Conservation (phyloP, 2,329 filamentous ascomycete species). For the Fusarium lyarnte region DNA sequence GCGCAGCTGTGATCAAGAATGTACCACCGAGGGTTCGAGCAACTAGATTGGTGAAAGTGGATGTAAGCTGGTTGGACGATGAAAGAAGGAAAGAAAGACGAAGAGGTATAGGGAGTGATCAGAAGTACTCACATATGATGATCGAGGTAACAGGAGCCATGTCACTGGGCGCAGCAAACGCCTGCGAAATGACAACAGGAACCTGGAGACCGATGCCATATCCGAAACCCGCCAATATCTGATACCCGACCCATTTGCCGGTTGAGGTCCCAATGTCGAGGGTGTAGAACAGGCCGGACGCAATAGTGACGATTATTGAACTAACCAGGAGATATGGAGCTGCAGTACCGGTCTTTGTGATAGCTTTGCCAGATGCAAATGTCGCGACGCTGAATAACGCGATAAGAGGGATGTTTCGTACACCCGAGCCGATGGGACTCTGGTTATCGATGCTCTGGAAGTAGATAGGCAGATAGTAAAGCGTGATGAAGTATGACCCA, state of each 20-base stretch:
- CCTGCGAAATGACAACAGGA: not conserved
- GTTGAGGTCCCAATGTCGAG: not conserved
- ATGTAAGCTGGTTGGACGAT: accelerated
- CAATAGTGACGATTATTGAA: not conserved
- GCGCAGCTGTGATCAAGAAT: not conserved
- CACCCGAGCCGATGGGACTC: not conserved
- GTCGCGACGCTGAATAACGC: not conserved
- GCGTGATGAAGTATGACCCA: not conserved
- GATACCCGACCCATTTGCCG: not conserved
- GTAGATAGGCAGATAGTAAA: not conserved
- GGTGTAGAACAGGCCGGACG: not conserved
- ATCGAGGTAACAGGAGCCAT: not conserved
- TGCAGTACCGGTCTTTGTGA: not conserved
- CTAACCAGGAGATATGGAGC: not conserved
- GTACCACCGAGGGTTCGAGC: not conserved
- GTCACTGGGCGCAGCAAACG: not conserved
- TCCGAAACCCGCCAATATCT: not conserved
- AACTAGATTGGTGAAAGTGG: accelerated
- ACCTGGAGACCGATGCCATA: not conserved
- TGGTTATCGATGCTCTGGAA: not conserved
- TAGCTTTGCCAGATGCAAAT: not conserved
- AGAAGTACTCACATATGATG: not conserved
- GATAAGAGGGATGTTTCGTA: not conserved
- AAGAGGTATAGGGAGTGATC: accelerated
- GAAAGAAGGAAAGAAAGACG: accelerated